phyloP scores from a whole-genome alignment of 768 basidiomycete species.

The Mycena indigotica region DNA sequence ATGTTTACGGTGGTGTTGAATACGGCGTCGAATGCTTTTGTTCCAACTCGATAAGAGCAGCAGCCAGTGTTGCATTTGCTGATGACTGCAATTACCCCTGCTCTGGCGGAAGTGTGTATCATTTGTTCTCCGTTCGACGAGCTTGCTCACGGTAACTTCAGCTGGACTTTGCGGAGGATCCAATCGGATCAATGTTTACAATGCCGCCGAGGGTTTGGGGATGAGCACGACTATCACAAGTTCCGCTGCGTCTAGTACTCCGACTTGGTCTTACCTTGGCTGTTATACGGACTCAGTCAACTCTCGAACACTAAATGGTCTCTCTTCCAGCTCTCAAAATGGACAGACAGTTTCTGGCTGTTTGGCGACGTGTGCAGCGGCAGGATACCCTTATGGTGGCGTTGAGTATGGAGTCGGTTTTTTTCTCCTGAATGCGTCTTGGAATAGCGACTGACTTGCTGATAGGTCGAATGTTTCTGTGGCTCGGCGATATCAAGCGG shows the following conservation, averaged over 20 bases:
- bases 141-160: background rate
- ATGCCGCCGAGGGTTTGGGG: background rate
- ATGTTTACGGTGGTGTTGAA: constrained; percentile 8
- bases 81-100: constrained; percentile 7
- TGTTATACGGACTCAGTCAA: constrained; percentile 22
- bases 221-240: background rate
- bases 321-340: constrained; percentile 10
- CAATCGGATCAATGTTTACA: constrained; percentile 7
- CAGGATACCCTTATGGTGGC: constrained; percentile 33
- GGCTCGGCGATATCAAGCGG: constrained; percentile 27
- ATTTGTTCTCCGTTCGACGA: background rate
- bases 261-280: constrained; percentile 23
- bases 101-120: constrained; percentile 4
- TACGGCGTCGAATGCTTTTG: constrained; percentile 2
- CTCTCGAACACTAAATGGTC: constrained; percentile 27
- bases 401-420: constrained; percentile 32
- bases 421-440: background rate
- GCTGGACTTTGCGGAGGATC: constrained; percentile 9
- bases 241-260: background rate
- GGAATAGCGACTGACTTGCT: background rate
- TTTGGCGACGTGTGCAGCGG: constrained; percentile 28
- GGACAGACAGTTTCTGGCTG: constrained; percentile 33
- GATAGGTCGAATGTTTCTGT: constrained; percentile 34
- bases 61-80: background rate
- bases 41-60: background rate